Evolutionary conservation across 805 yeast genomes (phyloP).

Genomic region (Lachancea cidri): DNA sequence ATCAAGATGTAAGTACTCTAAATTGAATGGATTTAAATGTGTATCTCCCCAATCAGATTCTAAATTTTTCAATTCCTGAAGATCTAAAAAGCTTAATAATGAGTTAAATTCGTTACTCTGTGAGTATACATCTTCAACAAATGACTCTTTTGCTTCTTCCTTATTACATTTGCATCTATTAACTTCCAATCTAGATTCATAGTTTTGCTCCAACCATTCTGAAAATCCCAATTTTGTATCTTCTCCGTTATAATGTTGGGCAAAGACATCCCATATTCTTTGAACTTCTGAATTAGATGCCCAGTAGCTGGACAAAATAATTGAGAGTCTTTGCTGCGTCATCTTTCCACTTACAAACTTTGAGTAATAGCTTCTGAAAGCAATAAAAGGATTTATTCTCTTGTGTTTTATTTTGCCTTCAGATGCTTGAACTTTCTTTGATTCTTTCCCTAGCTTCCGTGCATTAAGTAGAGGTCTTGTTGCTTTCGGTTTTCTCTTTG

Average conservation of each 20-base stretch:
- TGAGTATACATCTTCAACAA: conserved; percentile 4
- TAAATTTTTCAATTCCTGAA: no score
- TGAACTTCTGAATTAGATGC: conserved; percentile 14
- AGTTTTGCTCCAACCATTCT: conserved; percentile 6
- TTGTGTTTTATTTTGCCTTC: conserved; percentile 7
- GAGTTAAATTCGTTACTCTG: neutral
- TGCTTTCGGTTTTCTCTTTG: neutral
- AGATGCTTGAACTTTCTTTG: neutral
- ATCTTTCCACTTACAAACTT: conserved; percentile 19
- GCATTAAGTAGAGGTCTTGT: neutral
- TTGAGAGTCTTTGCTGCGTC: conserved; percentile 19
- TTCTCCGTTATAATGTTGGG: conserved; percentile 22
- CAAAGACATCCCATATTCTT: conserved; percentile 16
- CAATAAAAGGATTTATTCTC: conserved; percentile 22
- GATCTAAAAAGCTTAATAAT: neutral
- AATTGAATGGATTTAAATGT: no score
- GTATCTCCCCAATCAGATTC: neutral
- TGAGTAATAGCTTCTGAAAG: conserved; percentile 25
- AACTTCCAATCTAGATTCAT: neutral
- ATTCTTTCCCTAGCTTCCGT: neutral
- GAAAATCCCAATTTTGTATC: conserved; percentile 1
- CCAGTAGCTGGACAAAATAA: conserved; percentile 20
- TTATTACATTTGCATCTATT: neutral
- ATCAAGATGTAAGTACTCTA: neutral
- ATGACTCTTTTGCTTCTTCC: neutral